Evolutionary conservation across 148 eudicot species (phyloP).

Genomic region (Spergularia marina): DNA sequence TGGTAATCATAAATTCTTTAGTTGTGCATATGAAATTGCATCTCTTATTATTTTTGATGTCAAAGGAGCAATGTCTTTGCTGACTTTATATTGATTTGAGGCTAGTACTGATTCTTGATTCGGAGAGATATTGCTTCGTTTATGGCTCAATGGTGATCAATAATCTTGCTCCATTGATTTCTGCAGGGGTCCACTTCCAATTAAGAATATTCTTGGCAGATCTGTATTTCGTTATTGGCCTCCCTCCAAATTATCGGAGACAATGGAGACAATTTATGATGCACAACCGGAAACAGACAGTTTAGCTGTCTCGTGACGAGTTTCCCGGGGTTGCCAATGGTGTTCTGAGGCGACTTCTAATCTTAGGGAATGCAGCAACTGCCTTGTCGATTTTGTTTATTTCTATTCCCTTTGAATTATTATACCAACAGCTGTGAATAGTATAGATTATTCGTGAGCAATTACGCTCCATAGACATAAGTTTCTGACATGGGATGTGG

Average conservation of each 20-base stretch:
- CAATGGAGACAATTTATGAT: conserved; percentile 36
- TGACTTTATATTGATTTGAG: not conserved
- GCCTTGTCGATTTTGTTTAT: not conserved
- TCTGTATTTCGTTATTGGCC: conserved; percentile 72
- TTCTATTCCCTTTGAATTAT: not conserved
- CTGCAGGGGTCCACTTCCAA: conserved; percentile 76
- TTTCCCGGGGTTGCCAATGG: not conserved
- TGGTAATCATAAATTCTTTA: conserved; percentile 43
- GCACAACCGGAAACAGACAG: not conserved
- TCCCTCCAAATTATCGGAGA: conserved; percentile 50
- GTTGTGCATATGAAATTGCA: not conserved
- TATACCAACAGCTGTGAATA: conserved; percentile 16
- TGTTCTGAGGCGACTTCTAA: not conserved
- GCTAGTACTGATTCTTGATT: too few species aligned
- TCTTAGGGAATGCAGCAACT: not conserved
- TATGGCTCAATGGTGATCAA: not conserved
- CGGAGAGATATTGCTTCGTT: not conserved
- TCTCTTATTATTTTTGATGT: not conserved
- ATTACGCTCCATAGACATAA: not conserved
- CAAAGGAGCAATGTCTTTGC: not conserved
- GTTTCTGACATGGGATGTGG: conserved; percentile 4
- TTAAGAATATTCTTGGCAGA: conserved; percentile 56
- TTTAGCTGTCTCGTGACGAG: conserved; percentile 27
- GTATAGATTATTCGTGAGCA: conserved; percentile 11
- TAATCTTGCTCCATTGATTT: not conserved